Percentiles rank a stretch among this genome's conserved stretches.
These are phyloP conservation scores for Elsinoe fawcettii DNA, from an alignment of 2,329 filamentous ascomycete genomes.

Conservation along the genomic window DNA sequence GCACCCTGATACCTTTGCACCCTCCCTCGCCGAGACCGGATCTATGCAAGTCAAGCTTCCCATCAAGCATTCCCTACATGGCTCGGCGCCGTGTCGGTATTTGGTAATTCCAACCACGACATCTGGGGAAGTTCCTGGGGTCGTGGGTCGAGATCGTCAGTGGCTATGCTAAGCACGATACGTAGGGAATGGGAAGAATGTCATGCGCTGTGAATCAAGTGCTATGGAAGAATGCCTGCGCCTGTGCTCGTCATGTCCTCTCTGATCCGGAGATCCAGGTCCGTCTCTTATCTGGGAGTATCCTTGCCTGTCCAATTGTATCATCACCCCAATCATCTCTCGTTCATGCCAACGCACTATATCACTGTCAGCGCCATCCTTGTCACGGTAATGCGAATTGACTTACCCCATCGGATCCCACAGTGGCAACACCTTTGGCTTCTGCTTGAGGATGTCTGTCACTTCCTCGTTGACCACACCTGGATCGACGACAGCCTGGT, in stretches of 20 bases:
- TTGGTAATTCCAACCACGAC: not conserved
- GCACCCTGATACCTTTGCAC: too few relatives aligned
- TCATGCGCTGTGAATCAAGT: not conserved
- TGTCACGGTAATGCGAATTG: not conserved
- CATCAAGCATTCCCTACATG: not conserved
- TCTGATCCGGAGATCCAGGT: too few relatives aligned
- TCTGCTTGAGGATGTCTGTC: conserved; percentile 60
- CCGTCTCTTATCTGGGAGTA: too few relatives aligned
- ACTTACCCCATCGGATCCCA: conserved; percentile 35
- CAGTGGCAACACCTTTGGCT: conserved; percentile 60
- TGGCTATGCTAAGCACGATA: too few relatives aligned
- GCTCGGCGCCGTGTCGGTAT: not conserved
- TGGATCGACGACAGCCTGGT: conserved; percentile 77
- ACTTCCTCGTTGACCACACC: conserved; percentile 53
- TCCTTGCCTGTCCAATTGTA: too few relatives aligned
- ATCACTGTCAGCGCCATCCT: not conserved
- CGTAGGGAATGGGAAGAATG: too few relatives aligned
- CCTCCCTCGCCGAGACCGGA: not conserved
- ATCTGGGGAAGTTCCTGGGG: not conserved
- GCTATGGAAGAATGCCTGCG: not conserved
- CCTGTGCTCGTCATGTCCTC: not conserved
- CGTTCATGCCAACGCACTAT: not conserved
- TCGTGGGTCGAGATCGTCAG: too few relatives aligned
- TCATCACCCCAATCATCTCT: too few relatives aligned
- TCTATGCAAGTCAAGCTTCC: not conserved